Evolutionary conservation across 768 basidiomycete species (phyloP).

Genomic region (Suillus sp.): DNA sequence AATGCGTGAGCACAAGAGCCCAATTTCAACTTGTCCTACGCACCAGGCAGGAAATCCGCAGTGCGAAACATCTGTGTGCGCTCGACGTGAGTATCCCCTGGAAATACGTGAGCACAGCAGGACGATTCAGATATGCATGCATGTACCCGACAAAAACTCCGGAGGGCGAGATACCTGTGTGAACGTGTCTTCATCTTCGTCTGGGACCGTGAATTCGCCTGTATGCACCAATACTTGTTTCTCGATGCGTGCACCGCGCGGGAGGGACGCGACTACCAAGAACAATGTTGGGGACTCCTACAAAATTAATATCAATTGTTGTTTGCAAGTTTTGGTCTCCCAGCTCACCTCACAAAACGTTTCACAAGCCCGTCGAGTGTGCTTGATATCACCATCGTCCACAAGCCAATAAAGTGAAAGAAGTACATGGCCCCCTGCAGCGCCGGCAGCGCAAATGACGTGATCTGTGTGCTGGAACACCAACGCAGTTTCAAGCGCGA

Average conservation of each 20-base stretch:
- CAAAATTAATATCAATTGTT: constrained; percentile 9
- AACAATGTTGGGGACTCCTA: constrained; percentile 54
- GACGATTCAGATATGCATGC: not conserved
- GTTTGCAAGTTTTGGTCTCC: not conserved
- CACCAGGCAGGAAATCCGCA: constrained; percentile 48
- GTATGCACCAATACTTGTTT: constrained; percentile 78
- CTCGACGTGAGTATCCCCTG: not conserved
- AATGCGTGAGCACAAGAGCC: not conserved
- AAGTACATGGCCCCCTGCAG: constrained; percentile 61
- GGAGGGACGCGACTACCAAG: constrained; percentile 61
- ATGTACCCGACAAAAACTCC: constrained; percentile 42
- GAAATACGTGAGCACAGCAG: not conserved
- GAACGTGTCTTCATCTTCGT: constrained; percentile 49
- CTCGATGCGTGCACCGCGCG: constrained; percentile 72
- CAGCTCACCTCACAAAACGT: constrained; percentile 23
- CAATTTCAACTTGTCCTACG: not conserved
- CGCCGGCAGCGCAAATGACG: constrained; percentile 58
- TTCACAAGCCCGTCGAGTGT: constrained; percentile 44
- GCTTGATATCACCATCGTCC: constrained; percentile 38
- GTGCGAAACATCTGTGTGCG: constrained; percentile 29
- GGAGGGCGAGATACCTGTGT: constrained; percentile 39
- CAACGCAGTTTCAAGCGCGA: constrained; percentile 70
- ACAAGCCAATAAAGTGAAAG: constrained; percentile 75
- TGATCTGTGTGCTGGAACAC: constrained; percentile 79
- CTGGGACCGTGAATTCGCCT: constrained; percentile 50